Conservation (phyloP, 163 green algal genomes). For the Scenedesmus sp. region DNA sequence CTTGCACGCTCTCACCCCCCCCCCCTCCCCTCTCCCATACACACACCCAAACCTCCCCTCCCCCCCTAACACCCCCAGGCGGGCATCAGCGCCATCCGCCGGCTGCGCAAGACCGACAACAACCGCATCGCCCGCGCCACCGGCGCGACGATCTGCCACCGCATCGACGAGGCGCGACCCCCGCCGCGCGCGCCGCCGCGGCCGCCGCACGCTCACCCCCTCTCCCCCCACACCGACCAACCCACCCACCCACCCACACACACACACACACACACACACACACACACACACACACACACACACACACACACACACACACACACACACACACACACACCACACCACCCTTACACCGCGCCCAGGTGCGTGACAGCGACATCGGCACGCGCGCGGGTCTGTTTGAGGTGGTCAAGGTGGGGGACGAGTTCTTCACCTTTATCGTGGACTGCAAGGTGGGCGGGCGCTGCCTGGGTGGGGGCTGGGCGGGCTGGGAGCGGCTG, state of each 20-base stretch:
- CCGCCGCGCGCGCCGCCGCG: too few species aligned
- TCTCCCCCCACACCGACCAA: too few species aligned
- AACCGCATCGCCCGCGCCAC: conserved; percentile 93
- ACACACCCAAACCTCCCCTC: conserved; percentile 20
- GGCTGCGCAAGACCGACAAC: conserved; percentile 97
- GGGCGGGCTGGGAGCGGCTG: background rate
- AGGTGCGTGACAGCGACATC: conserved; percentile 93
- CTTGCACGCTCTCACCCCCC: too few species aligned
- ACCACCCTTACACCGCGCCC: too few species aligned
- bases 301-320: too few species aligned
- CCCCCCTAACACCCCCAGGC: conserved; percentile 44
- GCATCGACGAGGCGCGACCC: conserved; percentile 53
- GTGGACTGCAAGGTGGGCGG: conserved; percentile 89
- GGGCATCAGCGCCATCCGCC: conserved; percentile 93
- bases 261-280: too few species aligned
- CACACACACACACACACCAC: too few species aligned
- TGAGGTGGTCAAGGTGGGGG: conserved; percentile 95
- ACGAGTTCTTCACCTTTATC: conserved; percentile 99
- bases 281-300: too few species aligned
- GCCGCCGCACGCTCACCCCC: too few species aligned
- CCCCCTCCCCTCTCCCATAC: background rate
- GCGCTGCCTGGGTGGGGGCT: background rate
- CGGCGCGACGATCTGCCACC: conserved; percentile 97
- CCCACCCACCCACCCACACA: too few species aligned
- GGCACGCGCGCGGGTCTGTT: conserved; percentile 93